Evolutionary conservation across 768 basidiomycete genomes (phyloP).

Genomic region (Exsudoporus frostii): DNA sequence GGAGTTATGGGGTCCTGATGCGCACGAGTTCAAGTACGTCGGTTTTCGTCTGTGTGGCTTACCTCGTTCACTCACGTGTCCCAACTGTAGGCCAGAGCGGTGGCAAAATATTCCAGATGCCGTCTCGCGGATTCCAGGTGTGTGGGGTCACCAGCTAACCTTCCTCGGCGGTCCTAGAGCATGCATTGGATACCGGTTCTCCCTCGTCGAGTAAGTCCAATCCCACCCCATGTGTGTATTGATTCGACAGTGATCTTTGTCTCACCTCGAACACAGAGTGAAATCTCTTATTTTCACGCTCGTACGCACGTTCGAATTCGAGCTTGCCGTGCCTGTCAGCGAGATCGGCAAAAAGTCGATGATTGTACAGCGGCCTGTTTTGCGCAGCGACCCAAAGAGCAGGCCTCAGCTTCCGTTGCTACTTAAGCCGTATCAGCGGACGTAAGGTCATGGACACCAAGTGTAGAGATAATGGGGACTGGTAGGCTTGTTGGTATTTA

Average conservation of each 20-base stretch:
- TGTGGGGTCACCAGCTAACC: conserved; percentile 56
- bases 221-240: too few species aligned
- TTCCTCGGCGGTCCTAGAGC: conserved; percentile 65
- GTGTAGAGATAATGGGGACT: not conserved
- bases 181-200: conserved; percentile 69
- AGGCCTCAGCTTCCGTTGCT: conserved; percentile 9
- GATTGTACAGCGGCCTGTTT: conserved; percentile 1
- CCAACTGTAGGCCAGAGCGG: conserved; percentile 52
- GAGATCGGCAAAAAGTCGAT: not conserved
- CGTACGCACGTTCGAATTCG: conserved; percentile 11
- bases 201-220: conserved; percentile 51
- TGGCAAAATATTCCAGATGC: conserved; percentile 52
- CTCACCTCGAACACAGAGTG: not conserved
- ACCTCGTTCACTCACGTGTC: not conserved
- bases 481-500: too few species aligned
- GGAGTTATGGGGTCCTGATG: conserved; percentile 61
- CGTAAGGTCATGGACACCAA: not conserved
- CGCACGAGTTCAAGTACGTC: conserved; percentile 53
- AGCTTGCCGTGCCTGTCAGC: conserved; percentile 3
- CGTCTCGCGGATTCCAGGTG: conserved; percentile 48
- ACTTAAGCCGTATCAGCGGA: conserved; percentile 1
- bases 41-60: not conserved
- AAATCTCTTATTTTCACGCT: conserved; percentile 8
- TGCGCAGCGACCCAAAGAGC: conserved; percentile 1
- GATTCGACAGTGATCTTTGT: not conserved